Evolutionary conservation across 2,329 filamentous ascomycete genomes (phyloP), one percentile per base, ranked within the genome.

Genomic region (Hysterium pulicare): DNA sequence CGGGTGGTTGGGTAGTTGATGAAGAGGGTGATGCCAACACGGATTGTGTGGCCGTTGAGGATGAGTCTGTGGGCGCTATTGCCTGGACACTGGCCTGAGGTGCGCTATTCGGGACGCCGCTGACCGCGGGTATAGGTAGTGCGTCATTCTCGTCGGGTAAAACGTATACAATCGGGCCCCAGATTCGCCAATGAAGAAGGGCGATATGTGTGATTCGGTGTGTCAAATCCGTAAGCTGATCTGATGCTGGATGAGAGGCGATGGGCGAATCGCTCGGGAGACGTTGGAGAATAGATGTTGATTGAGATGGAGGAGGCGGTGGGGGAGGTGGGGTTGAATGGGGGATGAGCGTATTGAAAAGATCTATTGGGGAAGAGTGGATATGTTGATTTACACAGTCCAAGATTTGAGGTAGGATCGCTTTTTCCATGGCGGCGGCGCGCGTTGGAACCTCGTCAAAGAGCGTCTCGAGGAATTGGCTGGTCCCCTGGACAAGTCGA

Each of bases 131-230:
- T n/a, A n/a, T n/a, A n/a, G n/a, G n/a, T n/a, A n/a, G n/a, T n/a
- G n/a, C n/a, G n/a, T 37, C 34, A 22, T 37, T 24, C 9, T 39
- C 37, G 3, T 39, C 37, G n/a, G 37, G 37, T 13, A 30, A 17
- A 19, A 64, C 43, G 61, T 95, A 95, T 10, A 86, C 81, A 40
- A 95, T 72, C 2, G 81, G 79, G 1, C 80, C 79, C 89, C 90
- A 97, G 3, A 95, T 85, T 37, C 87, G 79, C 90, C 90, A 96
- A 67, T 96, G 90, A 19, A 97, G 71, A 5, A 93, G 76, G 11
- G 87, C 82, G 33, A 96, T 81, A 59, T 96, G 91, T 5, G 88
- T 84, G 38, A 95, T 75, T 34, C 87, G 82, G 33, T 83, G 84
- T 1, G 87, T 82, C 63, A 95, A 80, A 45, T 89, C 83, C 33